A percentile compares a stretch with the other conserved stretches of the same genome.
Conservation (phyloP, 2,329 filamentous ascomycete genomes). For the Fusarium cicatricum region DNA sequence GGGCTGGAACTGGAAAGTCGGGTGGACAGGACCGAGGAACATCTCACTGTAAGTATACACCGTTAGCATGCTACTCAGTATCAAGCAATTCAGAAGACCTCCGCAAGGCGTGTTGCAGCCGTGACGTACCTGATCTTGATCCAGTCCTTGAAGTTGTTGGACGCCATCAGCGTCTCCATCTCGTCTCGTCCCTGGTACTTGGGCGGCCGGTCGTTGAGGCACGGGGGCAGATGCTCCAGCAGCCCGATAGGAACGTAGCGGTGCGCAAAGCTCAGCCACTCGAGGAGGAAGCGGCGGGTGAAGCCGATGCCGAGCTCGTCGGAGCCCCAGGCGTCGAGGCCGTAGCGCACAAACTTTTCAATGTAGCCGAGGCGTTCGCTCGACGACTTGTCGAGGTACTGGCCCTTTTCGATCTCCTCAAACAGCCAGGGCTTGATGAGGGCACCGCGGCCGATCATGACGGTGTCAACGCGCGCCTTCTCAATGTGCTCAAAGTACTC, state of each 20-base stretch:
- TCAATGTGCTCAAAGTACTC: constrained; percentile 85
- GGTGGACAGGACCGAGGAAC: constrained; percentile 91
- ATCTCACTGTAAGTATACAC: constrained; percentile 74
- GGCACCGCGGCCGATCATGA: constrained; percentile 96
- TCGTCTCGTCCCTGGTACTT: constrained; percentile 86
- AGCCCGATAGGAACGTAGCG: constrained; percentile 92
- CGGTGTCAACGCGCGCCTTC: constrained; percentile 83
- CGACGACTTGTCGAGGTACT: constrained; percentile 95
- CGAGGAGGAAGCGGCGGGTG: constrained; percentile 89
- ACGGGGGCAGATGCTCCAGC: constrained; percentile 86
- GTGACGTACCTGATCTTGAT: constrained; percentile 90
- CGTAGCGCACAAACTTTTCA: constrained; percentile 89
- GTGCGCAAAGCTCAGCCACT: constrained; percentile 94
- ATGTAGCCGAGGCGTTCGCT: constrained; percentile 85
- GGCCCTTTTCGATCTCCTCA: constrained; percentile 90
- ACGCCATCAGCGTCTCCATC: constrained; percentile 90
- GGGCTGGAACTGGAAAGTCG: constrained; percentile 91
- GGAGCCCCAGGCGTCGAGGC: constrained; percentile 92
- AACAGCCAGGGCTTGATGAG: constrained; percentile 99
- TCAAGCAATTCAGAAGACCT: not conserved
- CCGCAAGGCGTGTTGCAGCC: not conserved
- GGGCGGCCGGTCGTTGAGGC: constrained; percentile 88
- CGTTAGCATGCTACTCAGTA: constrained; percentile 17
- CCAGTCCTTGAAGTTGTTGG: constrained; percentile 95
- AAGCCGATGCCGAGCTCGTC: constrained; percentile 94